Base-by-base conservation (phyloP, 73 alveolate species). In the Loxodes magnus region DNA sequence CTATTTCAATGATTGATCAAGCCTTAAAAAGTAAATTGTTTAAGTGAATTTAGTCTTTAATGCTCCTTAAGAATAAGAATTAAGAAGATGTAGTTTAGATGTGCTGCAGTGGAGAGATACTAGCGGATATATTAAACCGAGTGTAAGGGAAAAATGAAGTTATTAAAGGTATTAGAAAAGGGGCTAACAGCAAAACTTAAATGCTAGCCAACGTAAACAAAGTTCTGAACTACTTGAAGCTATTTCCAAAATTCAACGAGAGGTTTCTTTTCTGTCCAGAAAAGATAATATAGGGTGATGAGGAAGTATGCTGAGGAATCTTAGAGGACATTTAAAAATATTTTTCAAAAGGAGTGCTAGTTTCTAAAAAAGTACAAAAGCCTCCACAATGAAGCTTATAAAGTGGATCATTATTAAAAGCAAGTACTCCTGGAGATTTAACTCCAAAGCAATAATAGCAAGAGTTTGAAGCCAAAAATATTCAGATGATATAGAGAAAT, bases 271-370 rank as follows among this genome's bases (percentile, higher is more conserved):
- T 82, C 79, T 56, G 82, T 1, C 33, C 46, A 21, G 41, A 48
- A 12, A 6, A 50, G 10, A 38, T 75, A 10, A 66, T 75, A 56
- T 82, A 75, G 28, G 89, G 89, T n/a, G 53, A 75, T 29, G 30
- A 39, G 12, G 71, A 67, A 31, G 73, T 75, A 10, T 58, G 67
- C 6, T 75, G 89, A 82, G 89, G 89, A 4, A 41, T 75, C 10
- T 28, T 75, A 16, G 89, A 75, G 27, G 89, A 75, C 49, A 68
- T 75, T 3, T 64, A 74, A 72, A 56, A 66, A 49, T 68, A 75
- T 77, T 54, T 33, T 31, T 54, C 54, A 2, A 60, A 54, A 20
- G 64, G 64, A 43, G 61, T 69, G 4, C 44, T 68, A n/a, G n/a
- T 39, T 39, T 23, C 53, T 0, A 23, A 23, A 15, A 39, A 15